Percentiles rank a stretch among this genome's conserved stretches.
phyloP scores from a whole-genome alignment of 306 rosid genomes.

The Sechiopsis laciniata region DNA sequence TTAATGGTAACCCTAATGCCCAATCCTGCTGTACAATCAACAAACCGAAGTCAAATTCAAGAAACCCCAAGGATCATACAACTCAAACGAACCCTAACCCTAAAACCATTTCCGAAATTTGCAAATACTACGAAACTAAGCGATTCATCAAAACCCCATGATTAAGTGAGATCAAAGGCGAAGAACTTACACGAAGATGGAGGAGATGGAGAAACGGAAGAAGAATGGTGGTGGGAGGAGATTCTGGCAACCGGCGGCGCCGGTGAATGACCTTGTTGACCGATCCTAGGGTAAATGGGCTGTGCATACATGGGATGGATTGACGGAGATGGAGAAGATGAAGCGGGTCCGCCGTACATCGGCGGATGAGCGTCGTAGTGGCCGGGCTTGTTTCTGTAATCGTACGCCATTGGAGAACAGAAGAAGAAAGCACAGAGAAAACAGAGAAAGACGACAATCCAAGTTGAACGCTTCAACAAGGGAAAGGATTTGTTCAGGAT shows the following conservation, averaged over 20 bases:
- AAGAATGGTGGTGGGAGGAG: conserved; percentile 2
- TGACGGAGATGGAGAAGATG: conserved; percentile 15
- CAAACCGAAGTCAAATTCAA: not conserved
- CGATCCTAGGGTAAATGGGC: conserved; percentile 57
- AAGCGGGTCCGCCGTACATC: conserved; percentile 35
- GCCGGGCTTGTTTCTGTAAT: conserved; percentile 44
- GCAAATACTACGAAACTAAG: not conserved
- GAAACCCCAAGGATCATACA: not conserved
- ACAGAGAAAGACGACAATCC: not conserved
- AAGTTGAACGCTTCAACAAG: not conserved
- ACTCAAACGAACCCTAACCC: not conserved
- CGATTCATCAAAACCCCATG: not conserved
- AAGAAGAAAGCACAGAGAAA: not conserved
- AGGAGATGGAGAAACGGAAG: conserved; percentile 32
- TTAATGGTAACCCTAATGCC: conserved; percentile 66
- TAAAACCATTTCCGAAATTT: not conserved
- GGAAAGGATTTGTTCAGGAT: too few species aligned
- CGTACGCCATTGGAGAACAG: conserved; percentile 42
- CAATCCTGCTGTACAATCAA: conserved; percentile 60
- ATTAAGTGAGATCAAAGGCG: not conserved
- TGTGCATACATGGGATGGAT: conserved; percentile 35
- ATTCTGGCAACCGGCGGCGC: conserved; percentile 32
- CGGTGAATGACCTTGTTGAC: conserved; percentile 31
- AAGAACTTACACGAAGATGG: conserved; percentile 45
- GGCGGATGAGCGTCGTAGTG: conserved; percentile 40